phyloP scores from a whole-genome alignment of 78 protist species.

The Dictyostelium discoideum region DNA sequence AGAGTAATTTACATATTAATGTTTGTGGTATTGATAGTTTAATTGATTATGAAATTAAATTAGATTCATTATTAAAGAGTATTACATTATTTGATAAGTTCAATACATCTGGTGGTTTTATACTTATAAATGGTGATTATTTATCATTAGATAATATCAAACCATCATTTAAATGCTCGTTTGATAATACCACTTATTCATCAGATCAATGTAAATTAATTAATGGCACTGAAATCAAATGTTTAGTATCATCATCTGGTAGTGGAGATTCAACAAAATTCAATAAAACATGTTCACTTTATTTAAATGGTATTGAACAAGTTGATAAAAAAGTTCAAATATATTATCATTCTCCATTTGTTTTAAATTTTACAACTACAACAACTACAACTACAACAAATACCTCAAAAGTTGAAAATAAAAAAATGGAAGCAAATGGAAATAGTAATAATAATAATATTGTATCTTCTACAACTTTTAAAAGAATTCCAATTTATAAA shows the following conservation, averaged over 20 bases:
- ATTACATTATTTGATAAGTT: background rate
- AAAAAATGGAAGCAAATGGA: background rate
- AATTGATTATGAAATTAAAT: background rate
- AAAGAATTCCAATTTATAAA: conserved; percentile 5
- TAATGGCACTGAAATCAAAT: background rate
- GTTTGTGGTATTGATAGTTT: background rate
- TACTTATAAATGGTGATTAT: background rate
- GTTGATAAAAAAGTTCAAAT: background rate
- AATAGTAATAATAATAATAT: background rate
- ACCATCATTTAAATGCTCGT: background rate
- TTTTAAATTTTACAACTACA: background rate
- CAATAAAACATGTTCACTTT: background rate
- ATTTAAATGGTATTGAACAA: background rate
- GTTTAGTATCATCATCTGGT: background rate
- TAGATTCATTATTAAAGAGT: background rate
- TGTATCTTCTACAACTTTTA: background rate
- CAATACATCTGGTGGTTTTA: background rate
- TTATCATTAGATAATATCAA: background rate
- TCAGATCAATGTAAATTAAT: background rate
- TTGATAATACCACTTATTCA: background rate
- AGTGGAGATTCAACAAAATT: background rate
- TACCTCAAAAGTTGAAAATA: background rate
- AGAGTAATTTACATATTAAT: background rate
- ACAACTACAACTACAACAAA: background rate
- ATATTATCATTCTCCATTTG: background rate